A percentile compares a stretch with the other conserved stretches of the same genome.
phyloP scores from a whole-genome alignment of 1,139 yeast species.

The Protomyces gravidus region DNA sequence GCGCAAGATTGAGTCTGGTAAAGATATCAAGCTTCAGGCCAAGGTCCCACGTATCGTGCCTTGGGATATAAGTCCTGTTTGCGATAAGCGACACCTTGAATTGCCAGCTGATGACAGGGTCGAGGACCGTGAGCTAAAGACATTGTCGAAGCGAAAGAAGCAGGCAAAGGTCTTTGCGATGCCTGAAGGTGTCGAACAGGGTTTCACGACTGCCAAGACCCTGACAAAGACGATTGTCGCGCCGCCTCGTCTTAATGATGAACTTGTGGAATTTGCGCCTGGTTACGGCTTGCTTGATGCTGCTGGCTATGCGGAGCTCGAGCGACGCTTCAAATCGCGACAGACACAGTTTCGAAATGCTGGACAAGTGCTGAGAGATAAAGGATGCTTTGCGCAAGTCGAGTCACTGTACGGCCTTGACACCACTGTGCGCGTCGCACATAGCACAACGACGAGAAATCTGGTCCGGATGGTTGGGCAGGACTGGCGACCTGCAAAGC shows the following conservation, averaged over 20 bases:
- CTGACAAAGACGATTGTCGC: constrained; percentile 7
- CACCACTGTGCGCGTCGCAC: neutral
- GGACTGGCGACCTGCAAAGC: neutral
- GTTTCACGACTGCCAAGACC: constrained; percentile 54
- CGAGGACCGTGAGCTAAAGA: constrained; percentile 30
- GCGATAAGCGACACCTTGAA: constrained; percentile 55
- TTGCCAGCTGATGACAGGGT: constrained; percentile 48
- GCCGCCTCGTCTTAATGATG: neutral
- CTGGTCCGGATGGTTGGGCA: neutral
- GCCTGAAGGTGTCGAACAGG: constrained; percentile 75
- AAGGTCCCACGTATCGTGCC: constrained; percentile 53
- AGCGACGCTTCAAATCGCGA: constrained; percentile 3
- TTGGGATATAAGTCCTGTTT: constrained; percentile 49
- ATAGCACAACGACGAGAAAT: neutral
- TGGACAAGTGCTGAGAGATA: neutral
- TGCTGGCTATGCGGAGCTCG: constrained; percentile 15
- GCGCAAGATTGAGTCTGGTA: constrained; percentile 29
- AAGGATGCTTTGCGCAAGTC: neutral
- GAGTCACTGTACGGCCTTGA: neutral
- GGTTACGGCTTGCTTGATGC: constrained; percentile 14
- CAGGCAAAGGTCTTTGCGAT: constrained; percentile 54
- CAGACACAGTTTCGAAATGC: neutral
- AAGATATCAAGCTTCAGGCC: constrained; percentile 15
- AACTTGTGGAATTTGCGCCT: constrained; percentile 2
- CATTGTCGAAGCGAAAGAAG: constrained; percentile 31